Conservation (phyloP, 129 eudicot genomes). For the Saussurea involucrata region DNA sequence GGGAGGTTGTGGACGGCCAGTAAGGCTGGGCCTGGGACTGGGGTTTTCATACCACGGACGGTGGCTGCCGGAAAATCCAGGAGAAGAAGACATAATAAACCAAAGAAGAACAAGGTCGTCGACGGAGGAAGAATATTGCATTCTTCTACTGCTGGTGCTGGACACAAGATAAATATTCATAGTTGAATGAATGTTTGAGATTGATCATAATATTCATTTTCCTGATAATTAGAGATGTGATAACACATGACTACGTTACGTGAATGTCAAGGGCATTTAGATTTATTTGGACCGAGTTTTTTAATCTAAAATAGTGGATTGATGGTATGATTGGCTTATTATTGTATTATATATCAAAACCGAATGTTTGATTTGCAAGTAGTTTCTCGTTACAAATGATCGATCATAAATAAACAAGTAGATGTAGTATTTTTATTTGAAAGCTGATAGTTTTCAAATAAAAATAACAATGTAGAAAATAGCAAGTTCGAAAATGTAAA, state of each 20-base stretch:
- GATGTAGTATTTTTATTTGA: no score
- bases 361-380: not conserved
- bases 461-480: no score
- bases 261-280: not conserved
- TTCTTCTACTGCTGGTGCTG: constrained; percentile 5
- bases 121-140: not conserved
- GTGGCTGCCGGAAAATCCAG: constrained; percentile 16
- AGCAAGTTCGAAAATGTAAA: no score
- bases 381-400: not conserved
- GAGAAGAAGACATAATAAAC: constrained; percentile 23
- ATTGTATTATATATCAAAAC: not conserved
- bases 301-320: not conserved
- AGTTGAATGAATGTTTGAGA: no score
- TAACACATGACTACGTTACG: not conserved
- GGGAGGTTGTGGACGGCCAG: constrained; percentile 45
- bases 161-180: no score
- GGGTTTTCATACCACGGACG: constrained; percentile 72
- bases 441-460: no score
- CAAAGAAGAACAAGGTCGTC: not conserved
- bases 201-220: constrained; percentile 1
- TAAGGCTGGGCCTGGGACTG: constrained; percentile 42
- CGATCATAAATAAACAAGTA: no score
- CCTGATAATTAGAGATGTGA: not conserved
- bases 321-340: not conserved
- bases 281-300: not conserved